A percentile compares a stretch with the other conserved stretches of the same genome.
phyloP scores from a whole-genome alignment of 768 basidiomycete species.

The Boletales sp. region DNA sequence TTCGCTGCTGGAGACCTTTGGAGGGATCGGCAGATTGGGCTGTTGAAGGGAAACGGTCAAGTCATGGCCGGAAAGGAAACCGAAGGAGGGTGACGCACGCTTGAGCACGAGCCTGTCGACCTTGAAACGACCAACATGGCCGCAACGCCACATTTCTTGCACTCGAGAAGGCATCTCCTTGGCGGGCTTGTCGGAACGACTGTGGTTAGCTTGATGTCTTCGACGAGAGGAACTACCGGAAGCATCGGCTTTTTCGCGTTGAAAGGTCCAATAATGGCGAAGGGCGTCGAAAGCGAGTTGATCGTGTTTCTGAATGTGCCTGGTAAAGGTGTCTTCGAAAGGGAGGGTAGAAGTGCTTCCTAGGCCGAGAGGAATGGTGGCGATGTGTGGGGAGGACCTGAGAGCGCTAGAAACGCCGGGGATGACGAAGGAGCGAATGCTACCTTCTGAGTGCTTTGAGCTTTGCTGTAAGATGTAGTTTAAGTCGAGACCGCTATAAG shows the following conservation, averaged over 20 bases:
- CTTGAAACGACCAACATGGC: conserved; percentile 59
- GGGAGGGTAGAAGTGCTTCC: conserved; percentile 35
- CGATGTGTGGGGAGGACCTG: conserved; percentile 27
- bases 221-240: conserved; percentile 21
- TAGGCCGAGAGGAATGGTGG: conserved; percentile 14
- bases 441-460: conserved; percentile 30
- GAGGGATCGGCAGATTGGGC: conserved; percentile 42
- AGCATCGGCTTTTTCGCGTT: conserved; percentile 45
- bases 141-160: conserved; percentile 68
- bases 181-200: conserved; percentile 12
- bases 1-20: conserved; percentile 65
- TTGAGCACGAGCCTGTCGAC: conserved; percentile 45
- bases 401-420: neutral
- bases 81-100: conserved; percentile 24
- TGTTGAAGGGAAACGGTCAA: conserved; percentile 18
- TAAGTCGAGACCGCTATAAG: conserved; percentile 41
- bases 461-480: conserved; percentile 34
- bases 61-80: conserved; percentile 9
- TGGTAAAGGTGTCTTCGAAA: conserved; percentile 39
- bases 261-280: conserved; percentile 57
- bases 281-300: conserved; percentile 38
- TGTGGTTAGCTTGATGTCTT: conserved; percentile 17
- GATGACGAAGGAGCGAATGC: conserved; percentile 28
- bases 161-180: conserved; percentile 21
- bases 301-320: conserved; percentile 36